Conservation (phyloP, 2,329 filamentous ascomycete genomes). For the Pestalotiopsis sp. region DNA sequence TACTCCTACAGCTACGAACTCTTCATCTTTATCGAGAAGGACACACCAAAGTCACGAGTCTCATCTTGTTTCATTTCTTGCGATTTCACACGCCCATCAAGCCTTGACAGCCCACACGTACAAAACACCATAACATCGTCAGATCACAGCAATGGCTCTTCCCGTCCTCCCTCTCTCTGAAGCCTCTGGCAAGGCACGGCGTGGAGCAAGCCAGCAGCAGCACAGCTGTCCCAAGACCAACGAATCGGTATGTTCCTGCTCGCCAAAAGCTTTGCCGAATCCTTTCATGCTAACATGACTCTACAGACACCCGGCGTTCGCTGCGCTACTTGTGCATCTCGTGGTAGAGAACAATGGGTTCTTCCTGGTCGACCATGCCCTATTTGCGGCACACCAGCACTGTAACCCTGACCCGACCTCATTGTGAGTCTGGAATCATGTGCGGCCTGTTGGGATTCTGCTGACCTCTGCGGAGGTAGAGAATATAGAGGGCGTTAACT, state of each 20-base stretch:
- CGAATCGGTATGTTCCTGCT: conserved; percentile 5
- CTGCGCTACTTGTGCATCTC: conserved; percentile 7
- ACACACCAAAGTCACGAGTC: neutral
- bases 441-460: neutral
- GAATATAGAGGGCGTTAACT: neutral
- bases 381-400: conserved; percentile 11
- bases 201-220: neutral
- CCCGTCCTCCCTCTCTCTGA: neutral
- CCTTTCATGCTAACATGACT: neutral
- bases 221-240: neutral
- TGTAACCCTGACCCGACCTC: neutral
- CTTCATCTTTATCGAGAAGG: neutral
- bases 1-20: neutral
- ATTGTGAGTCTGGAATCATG: neutral
- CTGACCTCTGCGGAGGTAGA: neutral
- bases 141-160: neutral
- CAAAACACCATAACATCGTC: neutral
- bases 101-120: neutral
- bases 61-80: neutral
- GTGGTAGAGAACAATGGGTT: conserved; percentile 12
- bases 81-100: neutral
- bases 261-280: neutral
- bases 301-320: conserved; percentile 9
- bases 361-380: conserved; percentile 11
- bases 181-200: neutral